phyloP scores from a whole-genome alignment of 768 basidiomycete species.

The Mycena capillaripes region DNA sequence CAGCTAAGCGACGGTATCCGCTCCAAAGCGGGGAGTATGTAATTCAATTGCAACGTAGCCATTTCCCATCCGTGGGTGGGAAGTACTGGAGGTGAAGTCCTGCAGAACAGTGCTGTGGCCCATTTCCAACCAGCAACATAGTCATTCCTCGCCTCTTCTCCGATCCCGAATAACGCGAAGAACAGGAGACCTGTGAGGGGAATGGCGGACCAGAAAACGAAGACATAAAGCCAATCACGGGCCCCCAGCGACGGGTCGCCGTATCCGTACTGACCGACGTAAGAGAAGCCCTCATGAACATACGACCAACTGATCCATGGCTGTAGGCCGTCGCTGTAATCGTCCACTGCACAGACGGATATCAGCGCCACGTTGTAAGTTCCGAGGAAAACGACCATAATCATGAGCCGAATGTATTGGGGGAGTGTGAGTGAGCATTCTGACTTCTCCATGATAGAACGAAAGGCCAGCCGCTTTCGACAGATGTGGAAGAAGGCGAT shows the following conservation, averaged over 20 bases:
- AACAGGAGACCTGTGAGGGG: conserved; percentile 50
- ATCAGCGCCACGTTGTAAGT: conserved; percentile 39
- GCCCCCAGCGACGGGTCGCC: conserved; percentile 25
- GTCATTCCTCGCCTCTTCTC: conserved; percentile 53
- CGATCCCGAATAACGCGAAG: conserved; percentile 60
- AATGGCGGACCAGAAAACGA: conserved; percentile 43
- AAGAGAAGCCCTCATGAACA: conserved; percentile 53
- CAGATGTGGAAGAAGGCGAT: conserved; percentile 58
- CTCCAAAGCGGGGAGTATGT: too few relatives aligned
- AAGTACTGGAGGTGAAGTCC: too few relatives aligned
- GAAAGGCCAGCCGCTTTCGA: conserved; percentile 58
- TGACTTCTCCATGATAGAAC: conserved; percentile 44
- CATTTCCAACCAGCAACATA: conserved; percentile 35
- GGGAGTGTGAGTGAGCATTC: conserved; percentile 47
- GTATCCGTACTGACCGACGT: conserved; percentile 41
- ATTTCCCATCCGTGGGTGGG: too few relatives aligned
- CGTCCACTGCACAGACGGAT: conserved; percentile 32
- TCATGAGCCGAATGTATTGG: conserved; percentile 64
- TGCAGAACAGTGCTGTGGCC: too few relatives aligned
- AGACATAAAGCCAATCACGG: conserved; percentile 11
- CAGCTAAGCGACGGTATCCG: too few relatives aligned
- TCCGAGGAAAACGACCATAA: conserved; percentile 49
- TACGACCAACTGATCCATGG: conserved; percentile 53
- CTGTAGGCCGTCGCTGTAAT: conserved; percentile 38
- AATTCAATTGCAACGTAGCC: too few relatives aligned